These are phyloP conservation scores for Plenodomus lindquistii DNA, from an alignment of 2,329 filamentous ascomycete genomes.

Conservation along the genomic window DNA sequence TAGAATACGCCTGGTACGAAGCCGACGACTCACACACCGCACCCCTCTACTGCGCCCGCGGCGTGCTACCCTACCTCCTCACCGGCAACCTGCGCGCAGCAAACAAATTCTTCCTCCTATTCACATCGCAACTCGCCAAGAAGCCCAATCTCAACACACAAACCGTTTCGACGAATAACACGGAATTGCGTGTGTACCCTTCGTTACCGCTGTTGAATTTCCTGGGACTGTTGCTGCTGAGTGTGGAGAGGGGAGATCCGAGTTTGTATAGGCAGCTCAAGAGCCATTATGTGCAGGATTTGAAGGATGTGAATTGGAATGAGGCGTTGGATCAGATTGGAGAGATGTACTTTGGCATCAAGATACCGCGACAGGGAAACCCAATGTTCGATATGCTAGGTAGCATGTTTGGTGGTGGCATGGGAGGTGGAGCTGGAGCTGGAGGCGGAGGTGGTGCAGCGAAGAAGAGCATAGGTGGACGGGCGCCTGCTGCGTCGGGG, in stretches of 20 bases:
- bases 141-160: constrained; percentile 72
- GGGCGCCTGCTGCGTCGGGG: constrained; percentile 35
- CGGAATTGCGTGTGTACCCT: constrained; percentile 82
- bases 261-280: constrained; percentile 82
- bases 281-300: constrained; percentile 76
- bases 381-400: constrained; percentile 98
- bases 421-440: constrained; percentile 46
- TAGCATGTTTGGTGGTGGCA: constrained; percentile 81
- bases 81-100: constrained; percentile 89
- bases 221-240: constrained; percentile 79
- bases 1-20: constrained; percentile 94
- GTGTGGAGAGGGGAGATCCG: constrained; percentile 75
- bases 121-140: constrained; percentile 68
- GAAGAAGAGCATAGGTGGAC: constrained; percentile 51
- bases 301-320: constrained; percentile 80
- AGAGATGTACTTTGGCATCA: constrained; percentile 96
- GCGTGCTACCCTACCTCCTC: constrained; percentile 87
- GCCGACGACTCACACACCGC: constrained; percentile 87
- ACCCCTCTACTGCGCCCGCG: constrained; percentile 81
- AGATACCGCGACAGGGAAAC: constrained; percentile 85
- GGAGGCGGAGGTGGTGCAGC: constrained; percentile 43
- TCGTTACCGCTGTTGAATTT: constrained; percentile 95
- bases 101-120: constrained; percentile 77
- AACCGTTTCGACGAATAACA: constrained; percentile 73
- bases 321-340: constrained; percentile 81